A percentile compares a stretch with the other conserved stretches of the same genome.
Evolutionary conservation across 371 early-diverging fungal genomes (phyloP).

Genomic region (Conidiobolus incongruus): DNA sequence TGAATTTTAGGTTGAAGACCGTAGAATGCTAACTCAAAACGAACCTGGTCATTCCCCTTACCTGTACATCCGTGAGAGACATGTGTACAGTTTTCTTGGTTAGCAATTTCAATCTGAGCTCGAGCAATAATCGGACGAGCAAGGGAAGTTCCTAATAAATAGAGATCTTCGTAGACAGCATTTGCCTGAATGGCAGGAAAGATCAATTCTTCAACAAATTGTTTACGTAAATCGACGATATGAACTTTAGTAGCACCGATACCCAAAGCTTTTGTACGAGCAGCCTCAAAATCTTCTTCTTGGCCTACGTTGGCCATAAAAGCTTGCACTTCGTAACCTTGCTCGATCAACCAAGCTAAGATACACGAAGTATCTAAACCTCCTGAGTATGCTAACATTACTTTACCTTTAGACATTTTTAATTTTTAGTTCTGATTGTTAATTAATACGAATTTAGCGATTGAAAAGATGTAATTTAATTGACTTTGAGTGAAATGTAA

Average conservation of each 20-base stretch:
- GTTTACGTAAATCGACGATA: conserved; percentile 59
- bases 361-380: conserved; percentile 97
- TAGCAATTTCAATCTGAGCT: conserved; percentile 77
- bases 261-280: conserved; percentile 67
- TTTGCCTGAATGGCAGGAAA: conserved; percentile 88
- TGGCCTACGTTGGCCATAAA: conserved; percentile 97
- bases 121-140: conserved; percentile 92
- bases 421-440: neutral
- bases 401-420: conserved; percentile 44
- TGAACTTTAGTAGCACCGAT: conserved; percentile 79
- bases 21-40: conserved; percentile 94
- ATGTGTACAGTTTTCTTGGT: conserved; percentile 68
- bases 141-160: conserved; percentile 88
- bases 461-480: no score
- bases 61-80: conserved; percentile 97
- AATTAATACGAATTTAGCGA: no score
- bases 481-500: no score
- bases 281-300: conserved; percentile 94
- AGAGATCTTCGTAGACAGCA: conserved; percentile 83
- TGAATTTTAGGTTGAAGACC: conserved; percentile 79
- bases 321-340: conserved; percentile 83
- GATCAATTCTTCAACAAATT: conserved; percentile 81
- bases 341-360: conserved; percentile 89
- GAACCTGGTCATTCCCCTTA: conserved; percentile 97
- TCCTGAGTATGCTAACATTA: conserved; percentile 90